Percentiles rank a stretch among this genome's conserved stretches.
Evolutionary conservation across 768 basidiomycete species (phyloP).

Genomic region (Paxillus rubicundulus): DNA sequence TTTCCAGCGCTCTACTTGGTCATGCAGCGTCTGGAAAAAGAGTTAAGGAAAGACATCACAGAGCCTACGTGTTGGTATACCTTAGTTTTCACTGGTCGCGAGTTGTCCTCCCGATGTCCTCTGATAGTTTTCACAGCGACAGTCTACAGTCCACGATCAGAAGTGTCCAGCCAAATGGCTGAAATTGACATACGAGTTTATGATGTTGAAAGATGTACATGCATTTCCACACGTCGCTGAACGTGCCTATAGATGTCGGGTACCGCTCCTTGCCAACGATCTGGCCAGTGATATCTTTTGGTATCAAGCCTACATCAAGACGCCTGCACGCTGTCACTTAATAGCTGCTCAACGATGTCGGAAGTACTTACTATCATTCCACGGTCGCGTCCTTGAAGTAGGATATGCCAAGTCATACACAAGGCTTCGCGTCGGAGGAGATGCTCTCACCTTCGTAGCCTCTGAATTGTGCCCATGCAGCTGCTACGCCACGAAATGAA

Average conservation of each 20-base stretch:
- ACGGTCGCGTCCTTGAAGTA: too few species aligned
- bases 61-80: background rate
- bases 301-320: background rate
- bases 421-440: too few species aligned
- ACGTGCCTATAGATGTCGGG: background rate
- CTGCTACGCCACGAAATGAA: too few species aligned
- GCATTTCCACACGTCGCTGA: conserved; percentile 8
- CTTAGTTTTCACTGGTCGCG: background rate
- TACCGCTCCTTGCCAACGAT: background rate
- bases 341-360: too few species aligned
- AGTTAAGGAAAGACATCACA: background rate
- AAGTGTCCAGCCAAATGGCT: background rate
- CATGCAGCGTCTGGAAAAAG: conserved; percentile 7
- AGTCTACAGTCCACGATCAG: background rate
- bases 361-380: too few species aligned
- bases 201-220: background rate
- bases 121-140: conserved; percentile 10
- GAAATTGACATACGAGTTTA: background rate
- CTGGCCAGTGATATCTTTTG: background rate
- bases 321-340: background rate
- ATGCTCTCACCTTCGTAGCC: too few species aligned
- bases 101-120: background rate
- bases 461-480: too few species aligned
- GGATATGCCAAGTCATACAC: too few species aligned
- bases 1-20: conserved; percentile 25